Base-by-base conservation (phyloP, 345 rosid species). In the Xanthoceras sorbifolium region DNA sequence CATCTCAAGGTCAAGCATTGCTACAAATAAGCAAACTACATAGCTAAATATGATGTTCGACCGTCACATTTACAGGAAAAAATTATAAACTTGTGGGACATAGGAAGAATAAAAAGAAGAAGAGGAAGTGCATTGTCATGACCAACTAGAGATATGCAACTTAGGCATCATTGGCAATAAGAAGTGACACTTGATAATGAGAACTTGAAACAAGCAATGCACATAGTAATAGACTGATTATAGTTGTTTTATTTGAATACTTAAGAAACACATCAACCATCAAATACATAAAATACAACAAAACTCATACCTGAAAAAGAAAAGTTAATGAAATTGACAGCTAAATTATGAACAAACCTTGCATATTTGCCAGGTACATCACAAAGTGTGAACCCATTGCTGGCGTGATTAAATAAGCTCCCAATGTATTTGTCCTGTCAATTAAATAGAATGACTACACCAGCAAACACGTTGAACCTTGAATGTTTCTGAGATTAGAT, bases 371-470 rank as follows among this genome's bases (percentile, higher is more conserved):
- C 17, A 93, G 81, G 87, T 87, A 91, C 98, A 96, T 93, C 78
- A 85, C 94, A 75, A 96, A 96, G 82, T 96, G 97, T 54, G 99
- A 89, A 60, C 97, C 99, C 86, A 87, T 89, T 46, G 92, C 94
- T 0, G 99, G 97, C 3, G 99, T 91, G 80, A 96, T 81, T 80
- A 96, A 75, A 78, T 88, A 93, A 12, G 98, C 97, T 20, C 92
- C 99, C 81, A 92, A 67, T 63, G 99, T 85, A 78, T 91, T 90
- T 46, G 67, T 85, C 99, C 97, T 96, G 85, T 68, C 50, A 86
- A 78, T 81, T 38, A 81, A 64, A 72, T 66, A 22, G 62, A 76
- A 77, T 78, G 77, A 74, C 69, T 77, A 73, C 42, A 66, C 62
- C 42, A 62, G 31, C 74, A 77, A 76, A 1, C 23, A 78, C 31